These are phyloP conservation scores for Mycena citricolor DNA, from an alignment of 1,284 basidiomycete genomes.

Conservation along the genomic window DNA sequence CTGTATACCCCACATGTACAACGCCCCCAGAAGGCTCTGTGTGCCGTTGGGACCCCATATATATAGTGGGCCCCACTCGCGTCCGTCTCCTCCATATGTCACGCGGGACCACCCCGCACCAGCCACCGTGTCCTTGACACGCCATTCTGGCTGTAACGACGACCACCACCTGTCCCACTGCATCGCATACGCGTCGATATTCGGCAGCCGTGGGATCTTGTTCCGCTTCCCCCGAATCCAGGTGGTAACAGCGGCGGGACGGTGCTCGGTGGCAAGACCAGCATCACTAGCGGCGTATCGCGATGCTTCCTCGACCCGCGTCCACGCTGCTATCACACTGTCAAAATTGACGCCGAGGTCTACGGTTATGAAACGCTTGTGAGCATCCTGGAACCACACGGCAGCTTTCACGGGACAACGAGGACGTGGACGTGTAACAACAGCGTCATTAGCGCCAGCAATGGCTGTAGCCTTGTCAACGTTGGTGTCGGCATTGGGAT, in stretches of 20 bases:
- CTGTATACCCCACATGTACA: conserved; percentile 6
- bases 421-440: too few species aligned
- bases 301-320: conserved; percentile 1
- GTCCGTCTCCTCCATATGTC: background rate
- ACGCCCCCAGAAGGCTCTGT: background rate
- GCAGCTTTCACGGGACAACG: conserved; percentile 1
- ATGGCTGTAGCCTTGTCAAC: too few species aligned
- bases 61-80: conserved; percentile 4
- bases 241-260: background rate
- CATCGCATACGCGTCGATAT: background rate
- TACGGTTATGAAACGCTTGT: background rate
- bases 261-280: background rate
- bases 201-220: background rate
- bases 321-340: conserved; percentile 5
- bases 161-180: conserved; percentile 6
- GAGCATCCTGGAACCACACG: conserved; percentile 1
- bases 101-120: background rate
- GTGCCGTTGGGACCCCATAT: conserved; percentile 7
- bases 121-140: background rate
- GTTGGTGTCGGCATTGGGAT: too few species aligned
- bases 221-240: conserved; percentile 2
- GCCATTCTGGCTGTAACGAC: conserved; percentile 5
- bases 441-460: too few species aligned
- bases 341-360: conserved; percentile 2
- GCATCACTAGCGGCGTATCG: background rate